These are phyloP conservation scores for Cymbidium sinense DNA, from an alignment of 106 monocot genomes.

Conservation along the genomic window DNA sequence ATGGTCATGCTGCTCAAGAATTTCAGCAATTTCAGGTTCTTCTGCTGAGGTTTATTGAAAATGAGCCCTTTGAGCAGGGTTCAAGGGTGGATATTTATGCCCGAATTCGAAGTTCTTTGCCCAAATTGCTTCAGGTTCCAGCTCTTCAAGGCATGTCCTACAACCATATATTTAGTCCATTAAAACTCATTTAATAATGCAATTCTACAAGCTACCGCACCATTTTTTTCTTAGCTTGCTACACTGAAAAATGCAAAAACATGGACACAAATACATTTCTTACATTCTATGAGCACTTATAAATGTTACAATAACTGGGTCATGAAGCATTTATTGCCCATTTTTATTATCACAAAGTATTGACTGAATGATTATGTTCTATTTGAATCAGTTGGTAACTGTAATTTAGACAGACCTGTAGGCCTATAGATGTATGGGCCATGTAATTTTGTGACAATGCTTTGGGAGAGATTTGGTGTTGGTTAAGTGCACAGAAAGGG, in stretches of 20 bases:
- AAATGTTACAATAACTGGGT: background rate
- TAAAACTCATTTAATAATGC: background rate
- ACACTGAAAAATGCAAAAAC: background rate
- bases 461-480: background rate
- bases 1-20: slow-evolving; percentile 53
- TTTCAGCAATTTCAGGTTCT: slow-evolving; percentile 95
- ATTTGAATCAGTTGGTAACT: background rate
- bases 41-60: slow-evolving; percentile 81
- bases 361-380: background rate
- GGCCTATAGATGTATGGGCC: background rate
- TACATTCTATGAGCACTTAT: too few species aligned
- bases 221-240: background rate
- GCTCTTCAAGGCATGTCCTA: slow-evolving; percentile 71
- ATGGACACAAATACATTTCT: too few species aligned
- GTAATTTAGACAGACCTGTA: background rate
- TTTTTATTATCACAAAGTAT: background rate
- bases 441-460: background rate
- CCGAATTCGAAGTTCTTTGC: slow-evolving; percentile 33
- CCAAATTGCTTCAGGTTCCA: slow-evolving; percentile 82
- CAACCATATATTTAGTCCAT: background rate
- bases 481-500: too few species aligned
- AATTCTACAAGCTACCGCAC: background rate
- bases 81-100: slow-evolving; percentile 54
- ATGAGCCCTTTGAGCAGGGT: slow-evolving; percentile 89
- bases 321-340: background rate